Evolutionary conservation across 306 rosid species (phyloP).

Genomic region (Benincasa hispida): DNA sequence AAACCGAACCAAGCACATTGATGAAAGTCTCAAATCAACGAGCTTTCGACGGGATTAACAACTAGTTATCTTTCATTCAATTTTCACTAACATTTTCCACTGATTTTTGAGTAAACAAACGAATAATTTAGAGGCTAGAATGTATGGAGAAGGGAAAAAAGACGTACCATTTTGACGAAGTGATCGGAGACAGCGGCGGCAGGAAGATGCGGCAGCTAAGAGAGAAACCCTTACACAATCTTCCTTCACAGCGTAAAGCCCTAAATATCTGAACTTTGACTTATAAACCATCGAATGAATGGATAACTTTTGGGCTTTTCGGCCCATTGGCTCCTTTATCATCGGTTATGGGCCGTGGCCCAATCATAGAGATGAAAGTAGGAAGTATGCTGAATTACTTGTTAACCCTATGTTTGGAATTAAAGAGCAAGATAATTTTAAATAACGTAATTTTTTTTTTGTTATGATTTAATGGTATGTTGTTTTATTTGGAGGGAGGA

Average conservation of each 20-base stretch:
- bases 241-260: constrained; percentile 3
- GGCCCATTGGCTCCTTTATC: neutral
- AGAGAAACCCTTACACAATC: neutral
- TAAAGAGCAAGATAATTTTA: too few relatives aligned
- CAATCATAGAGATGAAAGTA: neutral
- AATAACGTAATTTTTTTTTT: too few relatives aligned
- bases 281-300: neutral
- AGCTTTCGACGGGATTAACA: neutral
- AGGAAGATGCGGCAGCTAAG: neutral
- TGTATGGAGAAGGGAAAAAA: neutral
- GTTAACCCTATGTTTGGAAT: neutral
- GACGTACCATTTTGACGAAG: neutral
- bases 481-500: too few relatives aligned
- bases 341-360: neutral
- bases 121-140: too few relatives aligned
- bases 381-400: neutral
- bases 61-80: neutral
- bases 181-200: neutral
- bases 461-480: too few relatives aligned
- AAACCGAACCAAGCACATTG: neutral
- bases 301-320: neutral
- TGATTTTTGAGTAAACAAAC: neutral
- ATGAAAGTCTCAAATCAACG: neutral
- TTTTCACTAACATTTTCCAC: neutral
- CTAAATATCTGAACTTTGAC: neutral